Base-by-base conservation (phyloP, 2,329 filamentous ascomycete species). In the Pseudogymnoascus sp. region DNA sequence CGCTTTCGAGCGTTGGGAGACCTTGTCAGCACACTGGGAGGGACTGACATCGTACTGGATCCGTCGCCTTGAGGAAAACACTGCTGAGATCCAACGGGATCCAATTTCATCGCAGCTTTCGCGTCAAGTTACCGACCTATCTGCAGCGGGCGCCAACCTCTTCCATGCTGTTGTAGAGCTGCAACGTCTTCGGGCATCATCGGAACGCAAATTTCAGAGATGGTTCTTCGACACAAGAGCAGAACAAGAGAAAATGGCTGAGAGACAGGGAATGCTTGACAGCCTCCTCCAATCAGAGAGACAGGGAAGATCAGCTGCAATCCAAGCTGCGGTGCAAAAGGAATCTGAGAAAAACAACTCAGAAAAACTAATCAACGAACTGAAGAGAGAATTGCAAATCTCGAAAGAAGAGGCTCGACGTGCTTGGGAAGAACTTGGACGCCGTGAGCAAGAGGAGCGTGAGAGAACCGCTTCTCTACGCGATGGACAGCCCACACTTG, bases 1-100 rank as follows among this genome's bases (percentile, higher is more conserved):
- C 73, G 94, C 94, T 0, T 99, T 99, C 69, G 92, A 99, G 73
- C 83, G 94, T 62, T 99, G 94, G 94, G 94, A 99, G 71, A 92
- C 90, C 0, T 76, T 99, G 2, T 99, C 94, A 0, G 95, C 94
- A 5, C 92, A 97, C 67, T 99, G 94, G 94, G 94, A 99, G 72
- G 94, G 94, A 3, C 79, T 99, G 61, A 97, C 94, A 0, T 92
- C 90, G 61, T 97, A 96, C 74, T 99, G 94, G 92, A 94, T 99
- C 65, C 88, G 90, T 52, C 86, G 91, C 66, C 78, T 99, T 6
- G 90, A 99, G 73, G 85, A 94, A 71, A 96, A 96, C 70, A 88
- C 89, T 26, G 86, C 91, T 59, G 91, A 96, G 65, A 82, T 96
- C 37, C 85, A 88, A 64, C 80, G 85, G 10, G 89, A 95, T 66